A percentile compares a stretch with the other conserved stretches of the same genome.
These are phyloP conservation scores for Sugiyamaella boreocaroliniensis DNA, from an alignment of 805 yeast species.

Conservation along the genomic window DNA sequence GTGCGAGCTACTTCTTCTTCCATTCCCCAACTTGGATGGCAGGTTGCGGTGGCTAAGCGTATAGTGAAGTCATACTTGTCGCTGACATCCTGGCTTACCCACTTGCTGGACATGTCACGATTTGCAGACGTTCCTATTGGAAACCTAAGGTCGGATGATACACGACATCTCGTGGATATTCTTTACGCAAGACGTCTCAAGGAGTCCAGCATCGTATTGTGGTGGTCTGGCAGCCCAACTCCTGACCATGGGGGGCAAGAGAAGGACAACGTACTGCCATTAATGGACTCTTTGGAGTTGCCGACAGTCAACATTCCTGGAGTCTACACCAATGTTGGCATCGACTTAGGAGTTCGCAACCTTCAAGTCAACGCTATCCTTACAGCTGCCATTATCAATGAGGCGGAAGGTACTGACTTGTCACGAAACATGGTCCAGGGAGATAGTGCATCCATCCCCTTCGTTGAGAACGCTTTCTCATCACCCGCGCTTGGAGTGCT, in stretches of 20 bases:
- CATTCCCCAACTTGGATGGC: conserved; percentile 80
- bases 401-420: conserved; percentile 78
- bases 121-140: conserved; percentile 82
- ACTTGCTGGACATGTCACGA: conserved; percentile 56
- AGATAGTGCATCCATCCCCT: conserved; percentile 30
- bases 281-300: conserved; percentile 53
- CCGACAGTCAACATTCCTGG: conserved; percentile 74
- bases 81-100: conserved; percentile 64
- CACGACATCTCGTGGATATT: conserved; percentile 75
- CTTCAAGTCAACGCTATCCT: conserved; percentile 79
- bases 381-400: conserved; percentile 76
- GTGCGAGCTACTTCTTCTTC: conserved; percentile 38
- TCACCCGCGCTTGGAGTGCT: conserved; percentile 64
- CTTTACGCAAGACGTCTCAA: conserved; percentile 73
- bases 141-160: conserved; percentile 70
- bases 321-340: conserved; percentile 64
- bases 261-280: conserved; percentile 47
- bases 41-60: conserved; percentile 54
- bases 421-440: conserved; percentile 42
- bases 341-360: conserved; percentile 75
- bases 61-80: conserved; percentile 66
- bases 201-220: conserved; percentile 61
- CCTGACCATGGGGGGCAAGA: conserved; percentile 85
- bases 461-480: conserved; percentile 80
- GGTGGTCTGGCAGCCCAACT: conserved; percentile 84